These are phyloP conservation scores for Arabidopsis lyrata DNA, from an alignment of 441 rosid species.

Conservation along the genomic window DNA sequence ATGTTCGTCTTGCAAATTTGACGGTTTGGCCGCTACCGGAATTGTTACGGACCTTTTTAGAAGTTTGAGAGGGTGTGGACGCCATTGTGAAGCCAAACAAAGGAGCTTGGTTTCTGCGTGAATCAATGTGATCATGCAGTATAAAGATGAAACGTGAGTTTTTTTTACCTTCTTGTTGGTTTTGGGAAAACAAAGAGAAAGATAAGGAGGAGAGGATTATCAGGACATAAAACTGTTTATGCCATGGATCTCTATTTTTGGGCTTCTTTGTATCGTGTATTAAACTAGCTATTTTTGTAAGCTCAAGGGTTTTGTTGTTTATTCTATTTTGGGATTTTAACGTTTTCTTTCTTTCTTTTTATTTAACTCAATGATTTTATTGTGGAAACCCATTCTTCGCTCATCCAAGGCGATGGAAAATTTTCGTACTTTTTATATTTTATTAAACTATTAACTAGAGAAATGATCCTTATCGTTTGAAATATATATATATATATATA, in stretches of 20 bases:
- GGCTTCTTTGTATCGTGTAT: slow-evolving; percentile 20
- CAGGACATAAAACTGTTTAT: slow-evolving; percentile 2
- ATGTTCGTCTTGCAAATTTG: slow-evolving; percentile 88
- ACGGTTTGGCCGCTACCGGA: slow-evolving; percentile 81
- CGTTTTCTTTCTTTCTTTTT: not conserved
- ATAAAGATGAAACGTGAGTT: slow-evolving; percentile 17
- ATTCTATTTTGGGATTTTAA: slow-evolving; percentile 28
- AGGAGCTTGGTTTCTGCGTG: slow-evolving; percentile 20
- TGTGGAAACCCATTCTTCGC: slow-evolving; percentile 1
- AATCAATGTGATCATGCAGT: slow-evolving; percentile 29
- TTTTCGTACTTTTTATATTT: not conserved
- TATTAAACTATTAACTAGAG: not conserved
- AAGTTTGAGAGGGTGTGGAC: slow-evolving; percentile 61
- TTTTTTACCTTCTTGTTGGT: slow-evolving; percentile 14
- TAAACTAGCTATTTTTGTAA: slow-evolving; percentile 38
- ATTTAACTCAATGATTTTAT: slow-evolving; percentile 1
- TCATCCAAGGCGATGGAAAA: not conserved
- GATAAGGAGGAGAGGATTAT: slow-evolving; percentile 35
- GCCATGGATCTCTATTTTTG: slow-evolving; percentile 30
- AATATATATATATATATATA: not conserved
- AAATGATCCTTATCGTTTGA: not conserved
- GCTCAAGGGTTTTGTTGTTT: slow-evolving; percentile 20
- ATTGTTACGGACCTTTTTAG: slow-evolving; percentile 68
- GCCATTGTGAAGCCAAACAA: slow-evolving; percentile 55
- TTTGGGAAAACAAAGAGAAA: slow-evolving; percentile 25